Percentiles rank a stretch among this genome's conserved stretches.
Conservation (phyloP, 805 yeast species). For the Nematodospora valgi region DNA sequence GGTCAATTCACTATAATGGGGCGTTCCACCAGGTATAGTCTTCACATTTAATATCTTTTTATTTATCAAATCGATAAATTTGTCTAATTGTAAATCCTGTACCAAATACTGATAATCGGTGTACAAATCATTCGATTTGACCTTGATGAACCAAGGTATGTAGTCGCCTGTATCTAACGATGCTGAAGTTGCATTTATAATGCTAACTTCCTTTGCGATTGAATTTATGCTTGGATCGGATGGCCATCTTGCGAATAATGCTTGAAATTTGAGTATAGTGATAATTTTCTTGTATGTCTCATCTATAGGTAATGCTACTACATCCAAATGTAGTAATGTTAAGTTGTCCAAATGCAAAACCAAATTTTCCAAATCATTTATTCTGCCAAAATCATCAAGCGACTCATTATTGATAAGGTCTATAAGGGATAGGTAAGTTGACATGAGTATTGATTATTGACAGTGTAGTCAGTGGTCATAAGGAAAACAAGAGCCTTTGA, state of each 20-base stretch:
- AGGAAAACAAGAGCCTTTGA: too few species aligned
- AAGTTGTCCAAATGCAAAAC: background rate
- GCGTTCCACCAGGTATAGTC: constrained; percentile 7
- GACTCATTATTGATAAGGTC: constrained; percentile 1
- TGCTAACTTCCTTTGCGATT: background rate
- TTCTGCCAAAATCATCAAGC: constrained; percentile 2
- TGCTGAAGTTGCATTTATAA: background rate
- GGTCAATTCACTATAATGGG: constrained; percentile 6
- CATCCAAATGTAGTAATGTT: background rate
- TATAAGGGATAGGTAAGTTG: background rate
- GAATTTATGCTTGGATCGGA: constrained; percentile 1
- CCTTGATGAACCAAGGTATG: constrained; percentile 11
- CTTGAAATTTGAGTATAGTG: constrained; percentile 3
- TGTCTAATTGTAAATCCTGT: constrained; percentile 10
- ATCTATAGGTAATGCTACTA: constrained; percentile 1
- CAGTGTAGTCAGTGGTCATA: too few species aligned
- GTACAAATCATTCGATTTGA: constrained; percentile 30
- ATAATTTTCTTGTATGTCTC: background rate
- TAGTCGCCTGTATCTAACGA: background rate
- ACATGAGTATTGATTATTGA: too few species aligned
- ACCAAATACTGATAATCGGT: constrained; percentile 30
- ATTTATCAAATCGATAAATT: constrained; percentile 27
- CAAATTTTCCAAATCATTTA: background rate
- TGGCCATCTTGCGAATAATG: constrained; percentile 3
- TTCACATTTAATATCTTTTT: constrained; percentile 26